Conservation (phyloP, 2,329 filamentous ascomycete genomes). For the Cladosporium oxysporum region DNA sequence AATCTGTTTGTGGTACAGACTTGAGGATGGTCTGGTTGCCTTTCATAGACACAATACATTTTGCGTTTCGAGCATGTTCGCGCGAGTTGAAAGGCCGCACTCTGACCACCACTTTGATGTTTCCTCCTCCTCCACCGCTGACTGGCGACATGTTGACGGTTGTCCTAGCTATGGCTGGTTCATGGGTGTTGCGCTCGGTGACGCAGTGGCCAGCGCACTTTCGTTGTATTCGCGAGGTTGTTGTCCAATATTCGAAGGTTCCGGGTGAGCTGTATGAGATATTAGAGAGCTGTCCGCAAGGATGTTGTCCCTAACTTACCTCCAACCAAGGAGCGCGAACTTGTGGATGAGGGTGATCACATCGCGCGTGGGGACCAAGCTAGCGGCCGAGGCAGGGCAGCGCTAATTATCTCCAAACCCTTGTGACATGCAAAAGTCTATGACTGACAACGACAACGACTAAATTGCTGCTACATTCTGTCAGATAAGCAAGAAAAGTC, state of each 20-base stretch:
- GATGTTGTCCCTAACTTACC: neutral
- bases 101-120: slow-evolving; percentile 99
- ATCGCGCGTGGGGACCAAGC: neutral
- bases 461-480: neutral
- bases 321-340: neutral
- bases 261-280: neutral
- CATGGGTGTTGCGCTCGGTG: slow-evolving; percentile 18
- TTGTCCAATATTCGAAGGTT: neutral
- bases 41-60: slow-evolving; percentile 98
- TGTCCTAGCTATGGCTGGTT: slow-evolving; percentile 23
- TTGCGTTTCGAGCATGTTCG: slow-evolving; percentile 87
- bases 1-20: slow-evolving; percentile 62
- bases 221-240: neutral
- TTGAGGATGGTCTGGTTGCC: slow-evolving; percentile 84
- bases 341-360: neutral
- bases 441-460: neutral
- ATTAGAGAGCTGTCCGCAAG: neutral
- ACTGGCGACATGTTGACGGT: slow-evolving; percentile 19
- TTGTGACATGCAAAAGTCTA: neutral
- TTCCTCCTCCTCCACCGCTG: slow-evolving; percentile 70
- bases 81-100: slow-evolving; percentile 84
- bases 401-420: neutral
- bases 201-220: neutral
- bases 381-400: neutral
- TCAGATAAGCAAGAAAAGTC: neutral